Percentiles rank a stretch among this genome's conserved stretches.
phyloP scores from a whole-genome alignment of 805 yeast genomes.

The Saturnispora sanitii region DNA sequence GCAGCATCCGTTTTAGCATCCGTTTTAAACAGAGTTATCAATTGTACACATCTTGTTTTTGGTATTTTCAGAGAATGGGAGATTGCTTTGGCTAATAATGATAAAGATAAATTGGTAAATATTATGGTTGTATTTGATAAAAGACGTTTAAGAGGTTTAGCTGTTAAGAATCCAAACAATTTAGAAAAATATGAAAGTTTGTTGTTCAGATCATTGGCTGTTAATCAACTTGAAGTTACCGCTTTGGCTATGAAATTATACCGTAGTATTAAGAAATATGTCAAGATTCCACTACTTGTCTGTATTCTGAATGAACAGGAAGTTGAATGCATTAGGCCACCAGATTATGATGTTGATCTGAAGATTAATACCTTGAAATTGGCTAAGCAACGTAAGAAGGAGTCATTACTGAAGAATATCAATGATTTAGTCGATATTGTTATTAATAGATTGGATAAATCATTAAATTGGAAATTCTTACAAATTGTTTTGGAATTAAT shows the following conservation, averaged over 20 bases:
- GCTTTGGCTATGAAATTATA: constrained; percentile 45
- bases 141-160: constrained; percentile 46
- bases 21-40: constrained; percentile 57
- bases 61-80: constrained; percentile 35
- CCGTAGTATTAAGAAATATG: constrained; percentile 28
- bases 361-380: constrained; percentile 45
- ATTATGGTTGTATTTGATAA: constrained; percentile 50
- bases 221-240: constrained; percentile 49
- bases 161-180: constrained; percentile 48
- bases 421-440: constrained; percentile 32
- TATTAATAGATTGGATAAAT: constrained; percentile 19
- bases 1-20: constrained; percentile 63
- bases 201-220: constrained; percentile 42
- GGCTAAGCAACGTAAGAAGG: constrained; percentile 56
- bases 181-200: constrained; percentile 38
- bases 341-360: constrained; percentile 41
- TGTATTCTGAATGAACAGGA: constrained; percentile 41
- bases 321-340: constrained; percentile 46
- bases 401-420: constrained; percentile 31
- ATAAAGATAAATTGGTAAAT: constrained; percentile 50
- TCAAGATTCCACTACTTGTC: constrained; percentile 40
- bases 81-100: constrained; percentile 37
- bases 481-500: constrained; percentile 40
- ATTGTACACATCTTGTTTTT: constrained; percentile 43
- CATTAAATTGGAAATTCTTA: constrained; percentile 48